Conservation (phyloP, 2,329 filamentous ascomycete species). For the Ascochyta viciae-villosae region DNA sequence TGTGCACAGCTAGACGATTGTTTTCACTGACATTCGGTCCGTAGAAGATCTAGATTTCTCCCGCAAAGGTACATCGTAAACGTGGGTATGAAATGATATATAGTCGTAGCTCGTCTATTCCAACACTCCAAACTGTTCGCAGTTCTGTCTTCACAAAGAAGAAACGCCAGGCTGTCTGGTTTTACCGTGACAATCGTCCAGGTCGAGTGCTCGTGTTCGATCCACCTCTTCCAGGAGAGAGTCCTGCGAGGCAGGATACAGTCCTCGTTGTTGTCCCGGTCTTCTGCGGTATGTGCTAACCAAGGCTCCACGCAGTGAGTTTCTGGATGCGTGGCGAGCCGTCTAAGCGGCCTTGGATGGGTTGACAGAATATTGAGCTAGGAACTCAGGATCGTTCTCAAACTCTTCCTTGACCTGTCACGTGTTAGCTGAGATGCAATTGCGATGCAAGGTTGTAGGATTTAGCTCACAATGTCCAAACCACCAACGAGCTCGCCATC, state of each 20-base stretch:
- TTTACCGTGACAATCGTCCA: not conserved
- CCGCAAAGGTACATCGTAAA: too few relatives aligned
- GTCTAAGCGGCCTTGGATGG: conserved; percentile 6
- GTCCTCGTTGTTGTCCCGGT: not conserved
- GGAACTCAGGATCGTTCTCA: conserved; percentile 80
- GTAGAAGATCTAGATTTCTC: not conserved
- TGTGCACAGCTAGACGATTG: not conserved
- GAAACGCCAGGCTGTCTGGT: not conserved
- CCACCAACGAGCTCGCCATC: conserved; percentile 90
- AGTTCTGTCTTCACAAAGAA: not conserved
- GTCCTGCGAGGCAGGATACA: not conserved
- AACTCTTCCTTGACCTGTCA: conserved; percentile 90
- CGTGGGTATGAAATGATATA: not conserved
- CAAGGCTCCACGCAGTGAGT: not conserved
- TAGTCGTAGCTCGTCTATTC: not conserved
- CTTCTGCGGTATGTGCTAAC: not conserved
- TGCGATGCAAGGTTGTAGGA: not conserved
- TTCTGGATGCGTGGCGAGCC: conserved; percentile 18
- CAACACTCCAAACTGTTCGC: not conserved
- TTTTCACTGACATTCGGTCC: not conserved
- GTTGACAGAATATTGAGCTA: conserved; percentile 71
- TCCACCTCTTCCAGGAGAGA: not conserved
- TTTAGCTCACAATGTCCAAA: conserved; percentile 82
- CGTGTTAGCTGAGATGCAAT: conserved; percentile 30
- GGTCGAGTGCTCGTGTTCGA: not conserved